Evolutionary conservation across 2,329 filamentous ascomycete genomes (phyloP), one percentile per base, ranked within the genome.

Genomic region (Fusarium sp.): DNA sequence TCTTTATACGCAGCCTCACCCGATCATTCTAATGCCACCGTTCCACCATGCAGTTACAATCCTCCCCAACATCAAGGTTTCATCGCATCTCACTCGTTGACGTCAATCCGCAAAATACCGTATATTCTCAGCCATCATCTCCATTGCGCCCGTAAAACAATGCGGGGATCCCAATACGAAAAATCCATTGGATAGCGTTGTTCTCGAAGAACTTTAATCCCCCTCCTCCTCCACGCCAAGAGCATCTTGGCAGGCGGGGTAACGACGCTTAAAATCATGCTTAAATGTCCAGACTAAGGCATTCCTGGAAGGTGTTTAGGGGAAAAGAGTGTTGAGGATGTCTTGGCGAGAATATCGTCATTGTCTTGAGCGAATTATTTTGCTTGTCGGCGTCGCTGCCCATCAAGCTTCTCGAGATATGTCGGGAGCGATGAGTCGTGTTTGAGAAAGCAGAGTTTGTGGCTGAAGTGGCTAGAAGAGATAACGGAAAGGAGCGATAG

Each of bases 191-290:
- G 57, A 39, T n/a, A 8, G 31, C 3, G 10, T 11, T 27, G 2
- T 54, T 39, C 49, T 27, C 23, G 33, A 54, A 54, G 19, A 54
- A 38, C 19, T 35, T 18, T 27, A n/a, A 52, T 33, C 3, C 7
- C 14, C 7, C 14, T 19, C 15, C 23, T 37, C 23, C 49, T 54
- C 49, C 49, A n/a, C n/a, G 61, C 61, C 37, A 58, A 58, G 41
- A 25, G 2, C 4, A 14, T 23, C 48, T 66, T 66, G 62, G 62
- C 62, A 66, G 45, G 63, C 62, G 63, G 62, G 63, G 62, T 66
- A 60, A 11, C 7, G n/a, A 25, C 18, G 44, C 39, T 42, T 52
- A 60, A 46, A 66, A 66, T 41, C 62, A 66, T 52, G 63, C 52
- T 66, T 66, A 60, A 66, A 66, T 51, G 6, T 27, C 19, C 5